Conservation (phyloP, 352 stramenopile genomes). For the Pythium phragmiticola region DNA sequence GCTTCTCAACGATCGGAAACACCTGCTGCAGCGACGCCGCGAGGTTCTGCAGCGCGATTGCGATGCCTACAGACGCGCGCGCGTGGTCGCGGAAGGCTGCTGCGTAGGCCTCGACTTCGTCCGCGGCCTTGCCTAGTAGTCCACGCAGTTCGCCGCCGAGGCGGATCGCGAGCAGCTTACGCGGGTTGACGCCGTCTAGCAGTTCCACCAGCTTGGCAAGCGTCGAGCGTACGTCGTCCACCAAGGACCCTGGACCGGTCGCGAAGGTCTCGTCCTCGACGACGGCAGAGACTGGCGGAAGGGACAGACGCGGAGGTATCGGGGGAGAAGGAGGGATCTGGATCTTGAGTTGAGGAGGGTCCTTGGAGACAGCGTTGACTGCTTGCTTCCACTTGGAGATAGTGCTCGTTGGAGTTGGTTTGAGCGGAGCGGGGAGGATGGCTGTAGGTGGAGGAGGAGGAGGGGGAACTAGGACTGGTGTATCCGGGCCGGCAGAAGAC, state of each 20-base stretch:
- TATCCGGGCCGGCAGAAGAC: background rate
- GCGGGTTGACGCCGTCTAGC: constrained; percentile 59
- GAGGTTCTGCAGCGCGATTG: constrained; percentile 79
- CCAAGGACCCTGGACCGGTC: constrained; percentile 15
- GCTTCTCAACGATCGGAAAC: constrained; percentile 48
- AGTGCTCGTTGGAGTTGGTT: background rate
- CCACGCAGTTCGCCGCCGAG: constrained; percentile 73
- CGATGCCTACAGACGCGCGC: constrained; percentile 41
- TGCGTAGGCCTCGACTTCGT: constrained; percentile 73
- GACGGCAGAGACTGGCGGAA: too few relatives aligned
- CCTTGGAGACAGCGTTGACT: constrained; percentile 6
- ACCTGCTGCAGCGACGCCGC: constrained; percentile 56
- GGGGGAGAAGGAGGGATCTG: constrained; percentile 11
- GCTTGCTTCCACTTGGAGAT: constrained; percentile 21
- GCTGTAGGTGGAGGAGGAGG: background rate
- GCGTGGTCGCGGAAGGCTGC: constrained; percentile 55
- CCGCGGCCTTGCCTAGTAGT: constrained; percentile 72
- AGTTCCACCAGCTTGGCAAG: constrained; percentile 48
- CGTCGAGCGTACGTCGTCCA: constrained; percentile 30
- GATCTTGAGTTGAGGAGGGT: constrained; percentile 16
- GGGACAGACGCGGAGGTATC: background rate
- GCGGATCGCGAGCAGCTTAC: constrained; percentile 60
- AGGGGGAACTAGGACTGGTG: background rate
- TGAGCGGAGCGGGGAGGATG: background rate
- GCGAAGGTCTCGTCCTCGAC: constrained; percentile 11